Conservation (phyloP, 768 basidiomycete species). For the Tulasnella sp. region DNA sequence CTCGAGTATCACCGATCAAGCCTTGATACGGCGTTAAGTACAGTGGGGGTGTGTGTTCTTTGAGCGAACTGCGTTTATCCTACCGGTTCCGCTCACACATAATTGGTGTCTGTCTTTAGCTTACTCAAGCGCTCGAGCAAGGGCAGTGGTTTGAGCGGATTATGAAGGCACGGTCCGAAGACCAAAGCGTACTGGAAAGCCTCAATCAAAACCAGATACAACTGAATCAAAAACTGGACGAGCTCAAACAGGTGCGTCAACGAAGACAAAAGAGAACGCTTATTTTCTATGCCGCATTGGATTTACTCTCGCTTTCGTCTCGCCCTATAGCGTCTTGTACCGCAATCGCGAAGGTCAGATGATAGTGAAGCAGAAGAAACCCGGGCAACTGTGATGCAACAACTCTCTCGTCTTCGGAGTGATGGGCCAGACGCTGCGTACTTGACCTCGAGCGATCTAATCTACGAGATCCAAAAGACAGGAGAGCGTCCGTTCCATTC, state of each 20-base stretch:
- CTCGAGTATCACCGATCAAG: neutral
- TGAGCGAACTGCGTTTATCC: neutral
- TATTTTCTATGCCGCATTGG: no score
- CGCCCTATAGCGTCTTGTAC: neutral
- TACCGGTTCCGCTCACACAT: neutral
- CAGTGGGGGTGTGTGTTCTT: neutral
- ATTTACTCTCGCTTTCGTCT: no score
- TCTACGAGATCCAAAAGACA: constrained; percentile 3
- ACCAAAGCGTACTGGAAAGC: neutral
- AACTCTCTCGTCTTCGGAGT: neutral
- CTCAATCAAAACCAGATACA: neutral
- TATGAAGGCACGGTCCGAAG: neutral
- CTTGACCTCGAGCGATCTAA: neutral
- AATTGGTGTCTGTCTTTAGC: neutral
- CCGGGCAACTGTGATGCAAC: neutral
- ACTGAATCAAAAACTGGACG: neutral
- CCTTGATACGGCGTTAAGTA: neutral
- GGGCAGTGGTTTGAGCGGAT: neutral
- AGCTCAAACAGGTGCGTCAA: neutral
- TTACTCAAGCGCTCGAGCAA: constrained; percentile 5
- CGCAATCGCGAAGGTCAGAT: neutral
- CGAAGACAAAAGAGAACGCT: no score
- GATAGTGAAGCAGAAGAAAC: neutral
- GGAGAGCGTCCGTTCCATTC: constrained; percentile 1
- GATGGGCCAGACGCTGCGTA: neutral